Evolutionary conservation across 2,329 filamentous ascomycete genomes (phyloP).

Genomic region (Pseudogymnoascus sp.): DNA sequence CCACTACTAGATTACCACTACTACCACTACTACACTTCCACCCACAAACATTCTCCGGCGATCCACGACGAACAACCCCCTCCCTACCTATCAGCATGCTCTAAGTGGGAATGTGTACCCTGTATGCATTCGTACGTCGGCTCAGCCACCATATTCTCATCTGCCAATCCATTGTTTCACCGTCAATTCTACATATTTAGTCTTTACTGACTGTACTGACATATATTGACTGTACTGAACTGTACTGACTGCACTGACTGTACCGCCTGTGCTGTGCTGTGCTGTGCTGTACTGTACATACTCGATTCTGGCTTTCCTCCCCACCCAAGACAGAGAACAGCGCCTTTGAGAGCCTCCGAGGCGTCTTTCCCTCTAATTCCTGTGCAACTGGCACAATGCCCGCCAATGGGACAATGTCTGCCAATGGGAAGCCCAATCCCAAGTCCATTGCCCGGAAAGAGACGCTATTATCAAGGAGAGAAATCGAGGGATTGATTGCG

Average conservation of each 20-base stretch:
- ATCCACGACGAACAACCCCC: background rate
- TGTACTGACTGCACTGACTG: background rate
- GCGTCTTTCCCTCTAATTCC: background rate
- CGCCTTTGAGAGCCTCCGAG: background rate
- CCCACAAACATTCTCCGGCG: background rate
- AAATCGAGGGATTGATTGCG: conserved; percentile 77
- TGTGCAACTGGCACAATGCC: background rate
- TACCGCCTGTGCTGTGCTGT: background rate
- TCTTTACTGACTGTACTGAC: background rate
- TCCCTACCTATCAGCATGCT: background rate
- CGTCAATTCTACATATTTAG: background rate
- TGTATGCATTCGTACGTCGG: background rate
- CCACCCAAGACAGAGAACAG: background rate
- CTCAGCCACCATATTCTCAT: background rate
- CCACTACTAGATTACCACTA: background rate
- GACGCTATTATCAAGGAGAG: conserved; percentile 45
- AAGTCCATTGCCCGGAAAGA: conserved; percentile 12
- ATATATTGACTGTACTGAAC: background rate
- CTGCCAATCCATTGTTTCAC: background rate
- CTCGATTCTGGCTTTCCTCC: background rate
- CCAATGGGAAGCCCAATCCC: background rate
- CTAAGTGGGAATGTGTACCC: background rate
- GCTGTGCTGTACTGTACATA: background rate
- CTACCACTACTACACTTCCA: background rate
- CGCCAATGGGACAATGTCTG: background rate